Conservation (phyloP, 2,329 filamentous ascomycete genomes). For the Sordariomycetes sp. region DNA sequence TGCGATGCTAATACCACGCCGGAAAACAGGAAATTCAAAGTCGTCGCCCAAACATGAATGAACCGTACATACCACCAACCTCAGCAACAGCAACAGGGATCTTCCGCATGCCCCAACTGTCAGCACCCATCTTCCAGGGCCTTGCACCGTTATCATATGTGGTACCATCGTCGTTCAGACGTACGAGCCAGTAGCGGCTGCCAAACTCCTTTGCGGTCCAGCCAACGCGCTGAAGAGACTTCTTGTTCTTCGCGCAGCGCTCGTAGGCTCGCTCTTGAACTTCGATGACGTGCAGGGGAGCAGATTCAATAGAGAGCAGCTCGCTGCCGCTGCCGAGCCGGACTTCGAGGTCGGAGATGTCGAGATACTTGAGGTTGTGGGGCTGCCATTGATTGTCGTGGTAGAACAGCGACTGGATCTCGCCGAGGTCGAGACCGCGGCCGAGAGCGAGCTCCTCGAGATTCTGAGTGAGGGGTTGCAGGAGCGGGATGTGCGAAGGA, state of each 20-base stretch:
- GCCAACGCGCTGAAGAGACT: slow-evolving; percentile 50
- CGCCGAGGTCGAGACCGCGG: slow-evolving; percentile 53
- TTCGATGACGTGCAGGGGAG: slow-evolving; percentile 69
- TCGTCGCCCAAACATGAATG: slow-evolving; percentile 53
- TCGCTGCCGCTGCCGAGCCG: slow-evolving; percentile 52
- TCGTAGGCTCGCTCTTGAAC: slow-evolving; percentile 59
- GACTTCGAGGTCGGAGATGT: slow-evolving; percentile 54
- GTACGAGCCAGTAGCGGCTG: slow-evolving; percentile 57
- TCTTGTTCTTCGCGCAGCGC: slow-evolving; percentile 53
- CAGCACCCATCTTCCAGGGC: slow-evolving; percentile 77
- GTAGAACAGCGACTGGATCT: slow-evolving; percentile 58
- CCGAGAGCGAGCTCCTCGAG: slow-evolving; percentile 71
- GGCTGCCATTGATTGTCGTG: slow-evolving; percentile 29
- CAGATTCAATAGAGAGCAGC: slow-evolving; percentile 49
- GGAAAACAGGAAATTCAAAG: slow-evolving; percentile 26
- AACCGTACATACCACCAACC: slow-evolving; percentile 88
- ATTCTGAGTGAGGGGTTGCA: slow-evolving; percentile 56
- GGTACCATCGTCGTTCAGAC: slow-evolving; percentile 28
- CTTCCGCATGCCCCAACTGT: slow-evolving; percentile 81
- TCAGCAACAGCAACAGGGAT: slow-evolving; percentile 86
- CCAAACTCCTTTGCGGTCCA: slow-evolving; percentile 67
- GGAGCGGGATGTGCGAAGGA: slow-evolving; percentile 50
- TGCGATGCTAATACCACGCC: slow-evolving; percentile 10
- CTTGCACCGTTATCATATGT: slow-evolving; percentile 39
- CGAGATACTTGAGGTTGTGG: slow-evolving; percentile 63